Conservation (phyloP, 208 protist species). For the Blechomonas ayalai region DNA sequence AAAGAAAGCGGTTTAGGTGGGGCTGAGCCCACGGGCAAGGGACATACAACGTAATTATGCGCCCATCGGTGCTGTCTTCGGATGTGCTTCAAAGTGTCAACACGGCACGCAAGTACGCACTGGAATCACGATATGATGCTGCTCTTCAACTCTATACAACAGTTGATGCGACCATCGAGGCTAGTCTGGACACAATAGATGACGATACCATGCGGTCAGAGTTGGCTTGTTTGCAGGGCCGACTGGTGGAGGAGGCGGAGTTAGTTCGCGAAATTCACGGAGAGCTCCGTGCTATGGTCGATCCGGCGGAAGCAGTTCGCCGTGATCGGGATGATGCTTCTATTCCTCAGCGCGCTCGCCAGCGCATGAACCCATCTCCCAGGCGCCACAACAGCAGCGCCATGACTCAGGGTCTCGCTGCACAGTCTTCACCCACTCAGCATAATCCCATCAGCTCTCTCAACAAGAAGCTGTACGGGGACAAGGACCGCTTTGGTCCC, state of each 20-base stretch:
- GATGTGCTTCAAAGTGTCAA: no score
- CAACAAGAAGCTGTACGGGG: slow-evolving; percentile 65
- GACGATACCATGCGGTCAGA: slow-evolving; percentile 17
- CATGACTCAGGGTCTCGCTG: no score
- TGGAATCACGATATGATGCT: slow-evolving; percentile 62
- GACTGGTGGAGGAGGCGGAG: slow-evolving; percentile 27
- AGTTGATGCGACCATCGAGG: slow-evolving; percentile 32
- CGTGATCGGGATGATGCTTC: slow-evolving; percentile 7
- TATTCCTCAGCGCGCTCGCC: background rate
- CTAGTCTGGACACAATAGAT: slow-evolving; percentile 10
- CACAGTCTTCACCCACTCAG: no score
- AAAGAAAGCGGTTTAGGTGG: no score
- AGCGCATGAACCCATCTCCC: background rate
- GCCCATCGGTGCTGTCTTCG: no score
- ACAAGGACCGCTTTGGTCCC: slow-evolving; percentile 78
- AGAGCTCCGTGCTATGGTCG: slow-evolving; percentile 21
- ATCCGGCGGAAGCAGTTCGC: slow-evolving; percentile 10
- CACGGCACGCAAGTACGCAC: slow-evolving; percentile 45
- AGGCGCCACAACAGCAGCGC: no score
- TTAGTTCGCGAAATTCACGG: slow-evolving; percentile 24
- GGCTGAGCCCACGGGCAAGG: no score
- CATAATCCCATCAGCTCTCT: no score
- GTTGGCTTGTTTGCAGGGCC: slow-evolving; percentile 28
- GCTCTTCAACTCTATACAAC: slow-evolving; percentile 48
- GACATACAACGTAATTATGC: no score